phyloP scores from a whole-genome alignment of 2,329 filamentous ascomycete species.

The Incumbomyces lentus region DNA sequence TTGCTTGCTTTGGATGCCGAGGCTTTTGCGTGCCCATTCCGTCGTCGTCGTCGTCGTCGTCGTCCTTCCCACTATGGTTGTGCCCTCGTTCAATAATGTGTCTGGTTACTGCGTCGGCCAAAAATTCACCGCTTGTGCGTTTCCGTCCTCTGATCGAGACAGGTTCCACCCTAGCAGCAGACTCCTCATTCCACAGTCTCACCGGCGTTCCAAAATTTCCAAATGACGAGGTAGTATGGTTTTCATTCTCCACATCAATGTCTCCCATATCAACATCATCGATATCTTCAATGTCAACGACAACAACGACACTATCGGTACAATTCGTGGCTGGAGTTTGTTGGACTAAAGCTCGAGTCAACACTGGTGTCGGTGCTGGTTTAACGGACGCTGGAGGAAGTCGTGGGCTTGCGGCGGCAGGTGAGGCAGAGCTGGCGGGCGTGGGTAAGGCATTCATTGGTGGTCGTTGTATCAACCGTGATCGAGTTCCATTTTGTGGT shows the following conservation, averaged over 20 bases:
- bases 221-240: constrained; percentile 28
- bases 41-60: background rate
- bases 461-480: constrained; percentile 23
- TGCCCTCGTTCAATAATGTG: background rate
- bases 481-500: constrained; percentile 30
- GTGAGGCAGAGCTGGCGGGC: constrained; percentile 13
- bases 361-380: background rate
- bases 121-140: constrained; percentile 39
- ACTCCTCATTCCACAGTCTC: constrained; percentile 35
- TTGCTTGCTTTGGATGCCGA: background rate
- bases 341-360: background rate
- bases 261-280: constrained; percentile 28
- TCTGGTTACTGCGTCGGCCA: background rate
- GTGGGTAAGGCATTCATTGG: constrained; percentile 13
- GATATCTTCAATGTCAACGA: constrained; percentile 34
- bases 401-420: background rate
- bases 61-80: background rate
- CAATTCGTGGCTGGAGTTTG: constrained; percentile 7
- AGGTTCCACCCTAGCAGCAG: constrained; percentile 29
- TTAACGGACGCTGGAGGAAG: background rate
- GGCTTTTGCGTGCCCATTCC: background rate
- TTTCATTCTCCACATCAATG: background rate
- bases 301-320: constrained; percentile 15
- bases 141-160: constrained; percentile 33
- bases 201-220: constrained; percentile 33